These are phyloP conservation scores for Venturia effusa DNA, from an alignment of 2,329 filamentous ascomycete species.

Conservation along the genomic window DNA sequence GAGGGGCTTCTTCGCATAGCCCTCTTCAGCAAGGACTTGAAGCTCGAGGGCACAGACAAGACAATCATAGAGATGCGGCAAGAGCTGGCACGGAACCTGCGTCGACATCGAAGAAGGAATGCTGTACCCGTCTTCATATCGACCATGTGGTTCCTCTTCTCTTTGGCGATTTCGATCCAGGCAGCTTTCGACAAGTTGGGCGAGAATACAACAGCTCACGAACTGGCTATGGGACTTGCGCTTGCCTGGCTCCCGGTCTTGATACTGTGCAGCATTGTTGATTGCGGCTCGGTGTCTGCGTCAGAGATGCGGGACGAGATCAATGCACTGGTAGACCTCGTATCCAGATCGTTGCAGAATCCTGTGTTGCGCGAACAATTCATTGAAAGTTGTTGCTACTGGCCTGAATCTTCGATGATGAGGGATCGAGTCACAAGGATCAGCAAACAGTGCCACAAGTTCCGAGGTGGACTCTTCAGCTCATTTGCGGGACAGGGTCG, in stretches of 20 bases:
- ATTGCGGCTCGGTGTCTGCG: constrained; percentile 9
- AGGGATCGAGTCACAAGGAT: constrained; percentile 7
- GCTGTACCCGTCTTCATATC: constrained; percentile 12
- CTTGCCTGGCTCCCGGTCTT: constrained; percentile 11
- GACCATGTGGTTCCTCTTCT: constrained; percentile 12
- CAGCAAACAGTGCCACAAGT: neutral
- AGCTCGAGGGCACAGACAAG: neutral
- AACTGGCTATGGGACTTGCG: constrained; percentile 11
- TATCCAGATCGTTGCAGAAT: constrained; percentile 11
- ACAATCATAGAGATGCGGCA: neutral
- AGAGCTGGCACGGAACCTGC: constrained; percentile 6
- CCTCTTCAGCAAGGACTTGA: constrained; percentile 11
- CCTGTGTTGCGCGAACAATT: neutral
- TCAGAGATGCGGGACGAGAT: constrained; percentile 8
- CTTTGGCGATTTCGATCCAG: constrained; percentile 11
- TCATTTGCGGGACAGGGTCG: constrained; percentile 12
- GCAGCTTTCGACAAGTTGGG: constrained; percentile 10
- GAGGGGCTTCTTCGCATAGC: constrained; percentile 12
- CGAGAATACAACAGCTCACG: constrained; percentile 11
- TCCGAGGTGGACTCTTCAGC: constrained; percentile 8
- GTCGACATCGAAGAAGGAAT: constrained; percentile 8
- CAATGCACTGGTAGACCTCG: constrained; percentile 7
- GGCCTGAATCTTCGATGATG: neutral
- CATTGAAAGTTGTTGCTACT: neutral
- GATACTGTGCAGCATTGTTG: constrained; percentile 11